Evolutionary conservation across 176 grass and related monocot species (phyloP), one percentile per base, ranked within the genome.

Genomic region (Themeda triandra): DNA sequence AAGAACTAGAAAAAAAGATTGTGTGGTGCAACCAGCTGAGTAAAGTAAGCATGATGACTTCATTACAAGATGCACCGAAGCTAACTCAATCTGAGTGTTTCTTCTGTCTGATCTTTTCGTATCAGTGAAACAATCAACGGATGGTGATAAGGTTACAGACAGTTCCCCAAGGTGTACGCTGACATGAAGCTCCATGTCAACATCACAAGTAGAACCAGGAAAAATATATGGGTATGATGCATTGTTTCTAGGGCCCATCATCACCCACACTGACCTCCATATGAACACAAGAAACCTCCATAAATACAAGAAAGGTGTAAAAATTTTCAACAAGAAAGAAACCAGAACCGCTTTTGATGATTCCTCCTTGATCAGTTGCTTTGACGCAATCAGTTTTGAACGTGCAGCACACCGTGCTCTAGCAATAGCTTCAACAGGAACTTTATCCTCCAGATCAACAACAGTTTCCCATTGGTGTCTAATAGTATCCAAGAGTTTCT

Each of bases 361-460:
- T 44, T 86, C 84, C 73, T 86, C 84, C 80, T 86, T 78, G 13
- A 8, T 83, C 24, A 15, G 29, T 66, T 79, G 73, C 58, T 79
- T 56, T 79, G 84, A 74, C 17, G 15, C 31, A 6, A 18, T 36
- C 78, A 90, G 54, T 81, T 88, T 91, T 54, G 81, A 83, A 64
- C 91, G 94, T 72, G 91, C 94, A 71, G 83, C 88, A 65, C 84
- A 29, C 2, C 94, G 86, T 63, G 88, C 91, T 83, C 87, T 90
- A 60, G 91, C 94, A 77, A 96, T 86, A 83, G 87, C 81, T 82
- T 96, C 91, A 54, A 71, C 63, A 45, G 94, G 89, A 76, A 96
- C 84, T 85, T 87, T 93, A 73, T 91, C 89, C 75, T 96, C 94
- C 73, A 96, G 71, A 63, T 83, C 69, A 68, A n/a, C 80, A 76